Conservation (phyloP, 306 rosid genomes). For the Amphicarpaea edgeworthii region DNA sequence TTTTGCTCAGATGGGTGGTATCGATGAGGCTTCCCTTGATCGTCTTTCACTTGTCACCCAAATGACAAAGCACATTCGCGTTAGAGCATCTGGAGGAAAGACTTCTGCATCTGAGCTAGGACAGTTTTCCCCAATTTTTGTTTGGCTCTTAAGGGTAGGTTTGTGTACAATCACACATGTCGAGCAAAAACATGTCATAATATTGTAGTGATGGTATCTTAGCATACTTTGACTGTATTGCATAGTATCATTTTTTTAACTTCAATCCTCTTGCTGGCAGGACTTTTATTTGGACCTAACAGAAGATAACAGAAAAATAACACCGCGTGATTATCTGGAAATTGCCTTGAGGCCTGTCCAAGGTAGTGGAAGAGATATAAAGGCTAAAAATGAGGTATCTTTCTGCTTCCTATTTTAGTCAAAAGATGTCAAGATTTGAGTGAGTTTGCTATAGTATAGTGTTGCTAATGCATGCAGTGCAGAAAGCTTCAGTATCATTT, state of each 20-base stretch:
- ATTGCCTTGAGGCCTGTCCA: slow-evolving; percentile 82
- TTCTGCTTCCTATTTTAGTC: slow-evolving; percentile 21
- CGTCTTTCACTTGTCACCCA: slow-evolving; percentile 95
- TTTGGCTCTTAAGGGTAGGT: slow-evolving; percentile 94
- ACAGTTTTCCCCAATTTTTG: slow-evolving; percentile 91
- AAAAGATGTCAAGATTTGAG: background rate
- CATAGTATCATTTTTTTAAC: slow-evolving; percentile 13
- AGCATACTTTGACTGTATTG: slow-evolving; percentile 7
- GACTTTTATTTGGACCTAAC: slow-evolving; percentile 86
- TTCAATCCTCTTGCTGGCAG: slow-evolving; percentile 55
- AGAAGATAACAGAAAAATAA: slow-evolving; percentile 86
- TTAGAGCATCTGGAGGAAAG: slow-evolving; percentile 86
- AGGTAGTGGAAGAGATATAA: slow-evolving; percentile 78
- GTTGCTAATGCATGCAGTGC: background rate
- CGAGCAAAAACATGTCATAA: slow-evolving; percentile 4
- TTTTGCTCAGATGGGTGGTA: slow-evolving; percentile 82
- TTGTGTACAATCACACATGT: slow-evolving; percentile 21
- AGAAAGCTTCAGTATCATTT: background rate
- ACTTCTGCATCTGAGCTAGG: slow-evolving; percentile 82
- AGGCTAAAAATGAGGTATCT: slow-evolving; percentile 83
- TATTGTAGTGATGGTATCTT: slow-evolving; percentile 14
- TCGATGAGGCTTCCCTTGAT: slow-evolving; percentile 93
- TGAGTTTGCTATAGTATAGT: background rate
- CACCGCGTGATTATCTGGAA: slow-evolving; percentile 94
- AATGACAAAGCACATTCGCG: slow-evolving; percentile 93